Percentiles rank a stretch among this genome's conserved stretches.
Conservation (phyloP, 1,284 basidiomycete genomes). For the Naganishia liquefaciens region DNA sequence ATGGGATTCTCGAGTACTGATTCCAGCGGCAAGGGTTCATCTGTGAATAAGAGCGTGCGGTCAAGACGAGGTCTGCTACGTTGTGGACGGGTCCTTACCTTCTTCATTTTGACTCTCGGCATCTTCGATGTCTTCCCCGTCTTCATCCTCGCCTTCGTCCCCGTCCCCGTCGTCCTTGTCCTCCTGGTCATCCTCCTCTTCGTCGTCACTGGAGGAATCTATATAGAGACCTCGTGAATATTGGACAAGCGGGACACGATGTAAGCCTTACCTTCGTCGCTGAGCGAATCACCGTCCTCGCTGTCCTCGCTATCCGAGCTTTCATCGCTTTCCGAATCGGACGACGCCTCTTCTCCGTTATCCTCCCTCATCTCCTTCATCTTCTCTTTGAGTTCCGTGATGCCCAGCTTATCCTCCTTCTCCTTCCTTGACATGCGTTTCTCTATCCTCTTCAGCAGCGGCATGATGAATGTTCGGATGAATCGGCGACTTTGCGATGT, state of each 20-base stretch:
- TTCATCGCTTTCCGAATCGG: slow-evolving; percentile 11
- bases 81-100: background rate
- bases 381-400: slow-evolving; percentile 34
- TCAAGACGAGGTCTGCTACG: background rate
- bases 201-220: slow-evolving; percentile 25
- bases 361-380: slow-evolving; percentile 40
- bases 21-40: slow-evolving; percentile 25
- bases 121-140: too few relatives aligned
- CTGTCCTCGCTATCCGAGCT: slow-evolving; percentile 9
- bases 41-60: background rate
- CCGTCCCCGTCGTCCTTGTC: slow-evolving; percentile 3
- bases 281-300: slow-evolving; percentile 34
- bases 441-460: slow-evolving; percentile 77
- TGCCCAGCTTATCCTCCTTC: slow-evolving; percentile 44
- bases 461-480: background rate
- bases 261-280: slow-evolving; percentile 26
- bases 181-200: slow-evolving; percentile 12
- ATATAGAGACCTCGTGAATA: background rate
- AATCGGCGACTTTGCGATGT: too few relatives aligned
- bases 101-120: background rate
- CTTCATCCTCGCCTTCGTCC: slow-evolving; percentile 1
- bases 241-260: background rate
- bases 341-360: slow-evolving; percentile 35
- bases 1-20: slow-evolving; percentile 27
- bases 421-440: slow-evolving; percentile 66